Base-by-base conservation (phyloP, 2,329 filamentous ascomycete genomes). In the Chaetomium strumarium region DNA sequence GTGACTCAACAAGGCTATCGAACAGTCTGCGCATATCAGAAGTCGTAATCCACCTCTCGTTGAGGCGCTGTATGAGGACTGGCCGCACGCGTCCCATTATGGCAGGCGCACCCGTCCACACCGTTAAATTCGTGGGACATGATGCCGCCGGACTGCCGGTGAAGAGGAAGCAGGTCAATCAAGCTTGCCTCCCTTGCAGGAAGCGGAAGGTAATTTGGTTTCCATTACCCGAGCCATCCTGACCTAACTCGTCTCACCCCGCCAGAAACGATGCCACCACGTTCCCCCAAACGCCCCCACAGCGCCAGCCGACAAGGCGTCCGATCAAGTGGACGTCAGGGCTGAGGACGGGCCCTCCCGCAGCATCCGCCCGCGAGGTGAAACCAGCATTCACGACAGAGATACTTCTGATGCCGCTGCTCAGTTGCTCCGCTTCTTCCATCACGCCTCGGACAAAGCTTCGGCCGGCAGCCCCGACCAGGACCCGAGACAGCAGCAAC, bases 81-180 rank as follows among this genome's bases (percentile, higher is more conserved):
- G 4, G 24, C 24, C 7, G 24, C 24, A 7, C 7, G 24, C 24
- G 7, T 24, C 7, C 24, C 24, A 24, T 7, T 24, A 50, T 51
- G 49, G 49, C 49, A 17, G 50, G 40, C 50, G 37, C 44, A 33
- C 46, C 41, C 42, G 38, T 24, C 24, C 33, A 39, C 14, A 30
- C 14, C 6, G 77, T 82, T 65, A 80, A 75, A 61, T 83, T 83
- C 63, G 75, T 83, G 52, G 77, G 73, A 49, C 76, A 78, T 12
- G 77, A 82, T 64, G 70, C 70, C 6, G 70, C 70, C 20, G 79
- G 78, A 16, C 66, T 81, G 53, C 79, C 79, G 5, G 69, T 79
- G 50, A 84, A 84, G 67, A 70, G 80, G 46, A 79, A 79, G 58
- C 80, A 83, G 61, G 78, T 81, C 19, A 73, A 75, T 52, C 78